Evolutionary conservation across 148 eudicot genomes (phyloP).

Genomic region (Oxyria digyna): DNA sequence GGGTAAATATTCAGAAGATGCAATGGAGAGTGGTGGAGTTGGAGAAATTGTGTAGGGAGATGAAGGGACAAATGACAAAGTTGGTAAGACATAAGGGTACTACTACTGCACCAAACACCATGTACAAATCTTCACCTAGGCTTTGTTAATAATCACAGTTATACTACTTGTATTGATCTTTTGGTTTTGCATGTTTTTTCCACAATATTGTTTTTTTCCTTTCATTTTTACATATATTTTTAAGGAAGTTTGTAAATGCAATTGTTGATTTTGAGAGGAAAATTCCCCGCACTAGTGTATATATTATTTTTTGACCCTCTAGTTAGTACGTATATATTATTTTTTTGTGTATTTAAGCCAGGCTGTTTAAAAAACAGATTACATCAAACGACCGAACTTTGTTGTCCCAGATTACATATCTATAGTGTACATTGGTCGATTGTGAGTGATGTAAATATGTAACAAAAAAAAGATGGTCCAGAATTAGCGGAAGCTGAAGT

Average conservation of each 20-base stretch:
- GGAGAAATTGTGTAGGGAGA: constrained; percentile 66
- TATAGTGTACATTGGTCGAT: background rate
- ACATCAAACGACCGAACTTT: background rate
- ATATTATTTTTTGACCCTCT: no score
- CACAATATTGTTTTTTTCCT: no score
- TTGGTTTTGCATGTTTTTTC: background rate
- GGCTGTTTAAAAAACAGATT: background rate
- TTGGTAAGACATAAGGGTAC: constrained; percentile 30
- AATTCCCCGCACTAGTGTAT: background rate
- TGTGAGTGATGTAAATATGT: background rate
- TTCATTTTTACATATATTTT: background rate
- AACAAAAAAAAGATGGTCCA: no score
- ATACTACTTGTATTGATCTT: background rate
- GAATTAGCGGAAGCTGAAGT: background rate
- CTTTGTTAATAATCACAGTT: constrained; percentile 42
- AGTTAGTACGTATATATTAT: no score
- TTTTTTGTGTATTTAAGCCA: no score
- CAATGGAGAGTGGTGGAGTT: constrained; percentile 68
- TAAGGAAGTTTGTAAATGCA: background rate
- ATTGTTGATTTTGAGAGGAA: background rate
- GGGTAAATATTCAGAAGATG: constrained; percentile 53
- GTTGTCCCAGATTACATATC: no score
- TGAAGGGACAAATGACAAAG: constrained; percentile 78
- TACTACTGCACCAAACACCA: constrained; percentile 10
- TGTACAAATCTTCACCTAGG: constrained; percentile 35